A percentile compares a stretch with the other conserved stretches of the same genome.
Conservation (phyloP, 2,329 filamentous ascomycete genomes). For the Penicillium sclerotigenum region DNA sequence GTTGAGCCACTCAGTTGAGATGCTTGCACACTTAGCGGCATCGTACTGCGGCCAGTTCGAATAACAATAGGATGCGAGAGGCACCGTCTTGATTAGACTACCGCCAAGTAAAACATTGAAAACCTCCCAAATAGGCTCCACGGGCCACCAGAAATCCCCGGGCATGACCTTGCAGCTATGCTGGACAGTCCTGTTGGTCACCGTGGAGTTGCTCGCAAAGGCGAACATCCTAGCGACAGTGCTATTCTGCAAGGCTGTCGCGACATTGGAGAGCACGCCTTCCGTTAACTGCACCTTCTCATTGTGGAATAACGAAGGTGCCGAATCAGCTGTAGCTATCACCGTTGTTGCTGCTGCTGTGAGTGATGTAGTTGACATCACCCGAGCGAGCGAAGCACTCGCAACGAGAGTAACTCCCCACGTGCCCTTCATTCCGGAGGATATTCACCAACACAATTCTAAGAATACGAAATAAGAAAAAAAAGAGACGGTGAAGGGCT, state of each 20-base stretch:
- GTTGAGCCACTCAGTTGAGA: conserved; percentile 29
- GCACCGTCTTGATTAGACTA: conserved; percentile 32
- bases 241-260: conserved; percentile 24
- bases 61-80: conserved; percentile 36
- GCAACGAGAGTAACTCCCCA: neutral
- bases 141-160: conserved; percentile 22
- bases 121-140: conserved; percentile 21
- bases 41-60: conserved; percentile 33
- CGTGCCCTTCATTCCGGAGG: conserved; percentile 1
- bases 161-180: conserved; percentile 37
- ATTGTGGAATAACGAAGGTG: conserved; percentile 8
- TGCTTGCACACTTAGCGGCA: conserved; percentile 29
- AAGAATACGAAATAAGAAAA: neutral
- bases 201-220: conserved; percentile 23
- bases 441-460: neutral
- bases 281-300: conserved; percentile 38
- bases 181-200: conserved; percentile 34
- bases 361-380: conserved; percentile 3
- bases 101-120: conserved; percentile 40
- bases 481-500: neutral
- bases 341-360: conserved; percentile 12
- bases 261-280: conserved; percentile 33
- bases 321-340: neutral
- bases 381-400: conserved; percentile 4
- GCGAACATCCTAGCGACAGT: conserved; percentile 34